Conservation (phyloP, 2,329 filamentous ascomycete genomes). For the Lecanosticta acicola region DNA sequence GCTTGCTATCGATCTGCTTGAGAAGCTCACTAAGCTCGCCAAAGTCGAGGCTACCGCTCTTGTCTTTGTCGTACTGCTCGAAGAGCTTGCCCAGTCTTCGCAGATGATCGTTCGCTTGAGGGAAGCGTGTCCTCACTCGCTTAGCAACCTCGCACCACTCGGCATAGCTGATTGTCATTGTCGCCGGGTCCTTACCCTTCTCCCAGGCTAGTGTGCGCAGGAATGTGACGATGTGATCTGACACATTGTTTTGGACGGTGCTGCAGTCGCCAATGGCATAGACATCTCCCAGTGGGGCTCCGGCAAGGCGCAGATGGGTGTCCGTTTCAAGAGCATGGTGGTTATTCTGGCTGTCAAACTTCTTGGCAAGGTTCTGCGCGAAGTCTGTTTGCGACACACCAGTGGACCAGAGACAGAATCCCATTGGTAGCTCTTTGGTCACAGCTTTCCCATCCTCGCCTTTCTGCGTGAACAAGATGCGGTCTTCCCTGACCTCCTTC, state of each 20-base stretch:
- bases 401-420: slow-evolving; percentile 96
- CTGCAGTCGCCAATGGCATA: slow-evolving; percentile 95
- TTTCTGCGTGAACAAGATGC: slow-evolving; percentile 84
- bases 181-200: slow-evolving; percentile 81
- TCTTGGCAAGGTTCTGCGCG: slow-evolving; percentile 67
- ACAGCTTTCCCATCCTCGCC: slow-evolving; percentile 64
- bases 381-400: slow-evolving; percentile 83
- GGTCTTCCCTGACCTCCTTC: slow-evolving; percentile 76
- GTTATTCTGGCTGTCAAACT: slow-evolving; percentile 77
- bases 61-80: slow-evolving; percentile 84
- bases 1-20: slow-evolving; percentile 85
- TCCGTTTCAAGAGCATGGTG: slow-evolving; percentile 90
- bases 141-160: slow-evolving; percentile 85
- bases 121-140: slow-evolving; percentile 81
- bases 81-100: slow-evolving; percentile 88
- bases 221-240: slow-evolving; percentile 85
- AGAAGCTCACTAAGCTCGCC: slow-evolving; percentile 84
- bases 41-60: slow-evolving; percentile 89
- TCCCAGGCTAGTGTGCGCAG: slow-evolving; percentile 86
- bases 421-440: slow-evolving; percentile 91
- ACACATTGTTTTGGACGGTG: slow-evolving; percentile 95
- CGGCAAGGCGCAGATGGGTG: slow-evolving; percentile 80
- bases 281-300: slow-evolving; percentile 85
- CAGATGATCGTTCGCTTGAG: slow-evolving; percentile 81
- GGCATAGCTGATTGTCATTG: slow-evolving; percentile 74